Base-by-base conservation (phyloP, 2,329 filamentous ascomycete genomes). In the Pyrenophora seminiperda region DNA sequence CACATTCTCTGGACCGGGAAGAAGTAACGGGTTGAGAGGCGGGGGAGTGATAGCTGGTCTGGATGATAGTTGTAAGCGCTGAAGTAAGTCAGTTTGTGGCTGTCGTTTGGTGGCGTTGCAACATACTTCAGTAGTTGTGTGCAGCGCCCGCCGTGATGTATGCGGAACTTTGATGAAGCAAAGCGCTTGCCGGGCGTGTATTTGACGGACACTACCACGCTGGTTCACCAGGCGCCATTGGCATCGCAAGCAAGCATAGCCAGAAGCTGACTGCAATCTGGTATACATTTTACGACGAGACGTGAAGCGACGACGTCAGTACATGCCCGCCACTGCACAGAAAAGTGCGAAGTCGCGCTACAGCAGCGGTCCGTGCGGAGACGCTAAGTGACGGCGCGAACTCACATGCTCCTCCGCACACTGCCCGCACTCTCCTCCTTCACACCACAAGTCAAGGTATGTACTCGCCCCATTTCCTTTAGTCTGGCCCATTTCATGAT, bases 401-500 rank as follows among this genome's bases (percentile, higher is more conserved):
- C 48, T 61, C 61, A 62, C 61, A 57, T 62, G 58, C 33, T 43
- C 22, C 37, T 43, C 54, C 31, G 49, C 46, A 37, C 49, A 31
- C 50, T 34, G 43, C 48, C 31, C 24, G 24, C 24, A 33, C 37
- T 37, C 36, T 29, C 52, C 46, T 52, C 41, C 50, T 46, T 24
- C 58, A 41, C 52, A 50, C 42, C 50, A 43, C 47, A 38, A 22
- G 19, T 24, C 37, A 37, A 62, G 59, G 65, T 66, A 65, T 42
- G 65, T 59, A 30, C 9, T 15, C 17, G 24, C 44, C 14, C 15
- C 29, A 6, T 47, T 39, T 31, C 4, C 46, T 6, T n/a, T 17
- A 14, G 40, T 10, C 18, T 7, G 22, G 40, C 15, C 10, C 9
- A 13, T 62, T 48, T 46, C 50, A 63, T 74, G 72, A 74, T 73